These are phyloP conservation scores for Dactylellina parvicollis DNA, from an alignment of 2,329 filamentous ascomycete genomes.

Conservation along the genomic window DNA sequence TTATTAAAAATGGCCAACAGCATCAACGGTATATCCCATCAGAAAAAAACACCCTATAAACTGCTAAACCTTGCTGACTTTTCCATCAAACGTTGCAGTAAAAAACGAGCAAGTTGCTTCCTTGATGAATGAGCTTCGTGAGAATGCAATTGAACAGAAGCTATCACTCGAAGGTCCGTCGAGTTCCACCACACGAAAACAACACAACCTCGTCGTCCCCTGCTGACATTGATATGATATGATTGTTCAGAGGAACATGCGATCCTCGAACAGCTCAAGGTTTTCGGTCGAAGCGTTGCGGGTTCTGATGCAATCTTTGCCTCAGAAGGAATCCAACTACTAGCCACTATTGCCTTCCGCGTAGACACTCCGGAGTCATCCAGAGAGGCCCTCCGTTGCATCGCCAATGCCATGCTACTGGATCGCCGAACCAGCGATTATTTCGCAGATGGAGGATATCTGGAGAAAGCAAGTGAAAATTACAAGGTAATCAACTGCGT, in stretches of 20 bases:
- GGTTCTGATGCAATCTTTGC: slow-evolving; percentile 86
- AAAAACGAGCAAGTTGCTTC: slow-evolving; percentile 30
- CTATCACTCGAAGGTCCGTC: slow-evolving; percentile 35
- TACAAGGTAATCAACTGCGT: slow-evolving; percentile 66
- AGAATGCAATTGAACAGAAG: slow-evolving; percentile 17
- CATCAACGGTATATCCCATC: slow-evolving; percentile 20
- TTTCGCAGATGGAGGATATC: slow-evolving; percentile 76
- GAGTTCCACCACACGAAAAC: slow-evolving; percentile 17
- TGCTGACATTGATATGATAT: neutral
- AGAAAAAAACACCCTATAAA: neutral
- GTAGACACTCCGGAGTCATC: slow-evolving; percentile 70
- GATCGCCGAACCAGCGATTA: slow-evolving; percentile 74
- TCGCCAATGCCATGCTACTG: slow-evolving; percentile 85
- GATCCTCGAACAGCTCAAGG: slow-evolving; percentile 76
- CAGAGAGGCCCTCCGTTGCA: slow-evolving; percentile 79
- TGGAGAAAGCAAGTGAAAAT: slow-evolving; percentile 73
- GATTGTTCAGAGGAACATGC: slow-evolving; percentile 23
- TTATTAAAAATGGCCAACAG: slow-evolving; percentile 27
- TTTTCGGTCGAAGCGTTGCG: slow-evolving; percentile 76
- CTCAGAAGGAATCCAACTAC: slow-evolving; percentile 75
- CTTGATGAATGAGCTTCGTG: slow-evolving; percentile 40
- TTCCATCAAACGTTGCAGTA: slow-evolving; percentile 8
- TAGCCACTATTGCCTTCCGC: slow-evolving; percentile 77
- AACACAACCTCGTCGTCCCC: slow-evolving; percentile 8
- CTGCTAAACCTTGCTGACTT: neutral